Base-by-base conservation (phyloP, 1,284 basidiomycete species). In the Cutaneotrichosporon sp. region DNA sequence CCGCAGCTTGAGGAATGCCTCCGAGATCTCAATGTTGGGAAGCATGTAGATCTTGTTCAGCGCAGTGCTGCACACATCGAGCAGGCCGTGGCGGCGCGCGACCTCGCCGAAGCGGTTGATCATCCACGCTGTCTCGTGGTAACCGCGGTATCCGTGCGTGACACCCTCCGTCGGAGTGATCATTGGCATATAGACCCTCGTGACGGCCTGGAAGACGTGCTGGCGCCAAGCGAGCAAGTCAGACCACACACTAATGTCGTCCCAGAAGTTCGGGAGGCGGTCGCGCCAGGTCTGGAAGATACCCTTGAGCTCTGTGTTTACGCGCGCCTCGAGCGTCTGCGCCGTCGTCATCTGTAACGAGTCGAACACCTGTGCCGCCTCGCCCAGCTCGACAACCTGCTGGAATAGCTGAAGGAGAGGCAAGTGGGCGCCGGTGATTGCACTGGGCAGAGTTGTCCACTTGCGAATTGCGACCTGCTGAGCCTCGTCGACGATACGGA, bases 81-180 rank as follows among this genome's bases (percentile, higher is more conserved):
- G 81, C 10, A 99, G 81, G 59, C 94, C 89, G 68, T 99, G 96
- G 76, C 98, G 97, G 55, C 96, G 82, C 24, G 97, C 94, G 50
- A 97, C 92, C 71, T 98, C 96, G n/a, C 97, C 97, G 70, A 99
- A 98, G 9, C 96, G 86, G 73, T 99, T 99, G 79, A 98, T 97
- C 73, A 97, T 98, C 97, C 96, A 99, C 4, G 96, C 96, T 0
- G 93, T 98, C 79, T 98, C 96, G 70, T 99, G 97, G 73, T 91
- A 98, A n/a, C 96, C 97, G 50, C 97, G 83, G 75, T 92, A 98
- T 5, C 94, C 96, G 68, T 86, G 90, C 2, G 93, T 97, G 32
- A 77, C 77, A 25, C 77, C 77, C 49, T 76, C 75, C 24, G 65
- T 65, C 27, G 68, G 70, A 5, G 76, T 78, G 57, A 94, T 90